Conservation (phyloP, 805 yeast species). For the Limtongozyma cylindracea region DNA sequence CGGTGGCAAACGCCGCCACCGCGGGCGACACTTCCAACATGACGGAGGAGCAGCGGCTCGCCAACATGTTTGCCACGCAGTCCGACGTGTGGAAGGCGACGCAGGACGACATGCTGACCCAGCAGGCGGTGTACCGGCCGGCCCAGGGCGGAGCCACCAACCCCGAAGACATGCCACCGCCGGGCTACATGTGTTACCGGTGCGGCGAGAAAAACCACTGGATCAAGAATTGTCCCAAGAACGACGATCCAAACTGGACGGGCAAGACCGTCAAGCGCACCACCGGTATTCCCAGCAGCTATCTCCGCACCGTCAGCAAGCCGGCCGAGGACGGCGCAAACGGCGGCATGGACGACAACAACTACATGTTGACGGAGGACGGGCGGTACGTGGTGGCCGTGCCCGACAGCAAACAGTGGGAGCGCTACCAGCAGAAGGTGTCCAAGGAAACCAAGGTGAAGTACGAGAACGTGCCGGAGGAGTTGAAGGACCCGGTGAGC, state of each 20-base stretch:
- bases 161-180: slow-evolving; percentile 67
- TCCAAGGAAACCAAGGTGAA: slow-evolving; percentile 18
- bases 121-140: slow-evolving; percentile 46
- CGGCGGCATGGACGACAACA: slow-evolving; percentile 19
- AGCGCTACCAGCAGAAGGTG: slow-evolving; percentile 48
- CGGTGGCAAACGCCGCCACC: slow-evolving; percentile 1
- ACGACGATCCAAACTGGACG: slow-evolving; percentile 80
- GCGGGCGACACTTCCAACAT: slow-evolving; percentile 16
- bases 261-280: slow-evolving; percentile 79
- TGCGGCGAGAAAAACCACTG: slow-evolving; percentile 90
- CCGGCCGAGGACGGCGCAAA: slow-evolving; percentile 31
- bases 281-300: slow-evolving; percentile 92
- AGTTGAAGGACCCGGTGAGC: slow-evolving; percentile 40
- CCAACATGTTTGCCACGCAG: slow-evolving; percentile 80
- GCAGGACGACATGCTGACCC: slow-evolving; percentile 73
- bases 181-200: slow-evolving; percentile 87
- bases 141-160: too few species aligned
- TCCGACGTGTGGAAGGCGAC: slow-evolving; percentile 89
- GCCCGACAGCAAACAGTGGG: slow-evolving; percentile 87
- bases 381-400: slow-evolving; percentile 93
- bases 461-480: slow-evolving; percentile 15
- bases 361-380: slow-evolving; percentile 72
- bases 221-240: slow-evolving; percentile 90
- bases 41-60: slow-evolving; percentile 72
- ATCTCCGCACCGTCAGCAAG: slow-evolving; percentile 65